These are phyloP conservation scores for Triticum turgidum DNA, from an alignment of 176 grass and related monocot species.

Conservation along the genomic window DNA sequence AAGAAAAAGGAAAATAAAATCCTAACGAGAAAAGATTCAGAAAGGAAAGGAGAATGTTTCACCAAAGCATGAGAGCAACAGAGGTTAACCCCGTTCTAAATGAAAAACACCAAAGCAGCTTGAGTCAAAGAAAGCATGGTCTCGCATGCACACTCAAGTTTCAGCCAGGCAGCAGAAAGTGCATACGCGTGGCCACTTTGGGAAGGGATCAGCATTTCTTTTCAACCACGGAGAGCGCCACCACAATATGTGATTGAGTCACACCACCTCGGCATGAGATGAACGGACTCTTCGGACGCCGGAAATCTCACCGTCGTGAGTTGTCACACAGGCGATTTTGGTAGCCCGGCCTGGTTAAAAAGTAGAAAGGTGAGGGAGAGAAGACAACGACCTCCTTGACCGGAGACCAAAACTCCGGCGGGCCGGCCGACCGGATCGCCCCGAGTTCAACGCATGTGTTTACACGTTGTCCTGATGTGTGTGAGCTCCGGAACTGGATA, in stretches of 20 bases:
- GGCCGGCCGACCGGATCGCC: neutral
- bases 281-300: neutral
- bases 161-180: slow-evolving; percentile 26
- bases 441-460: neutral
- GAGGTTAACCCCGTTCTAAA: neutral
- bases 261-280: slow-evolving; percentile 16
- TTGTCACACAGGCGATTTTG: neutral
- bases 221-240: slow-evolving; percentile 17
- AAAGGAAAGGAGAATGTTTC: neutral
- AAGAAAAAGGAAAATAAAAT: neutral
- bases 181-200: slow-evolving; percentile 15
- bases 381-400: slow-evolving; percentile 30
- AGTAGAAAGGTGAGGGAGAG: neutral
- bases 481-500: neutral
- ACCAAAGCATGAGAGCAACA: neutral
- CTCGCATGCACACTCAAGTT: neutral
- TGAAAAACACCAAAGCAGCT: neutral
- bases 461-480: neutral
- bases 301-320: neutral
- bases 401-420: slow-evolving; percentile 24
- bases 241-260: neutral
- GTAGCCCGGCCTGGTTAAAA: slow-evolving; percentile 18
- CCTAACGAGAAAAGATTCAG: neutral
- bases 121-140: slow-evolving; percentile 22
- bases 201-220: neutral